These are phyloP conservation scores for Nakazawaea ishiwadae DNA, from an alignment of 805 yeast species.

Conservation along the genomic window DNA sequence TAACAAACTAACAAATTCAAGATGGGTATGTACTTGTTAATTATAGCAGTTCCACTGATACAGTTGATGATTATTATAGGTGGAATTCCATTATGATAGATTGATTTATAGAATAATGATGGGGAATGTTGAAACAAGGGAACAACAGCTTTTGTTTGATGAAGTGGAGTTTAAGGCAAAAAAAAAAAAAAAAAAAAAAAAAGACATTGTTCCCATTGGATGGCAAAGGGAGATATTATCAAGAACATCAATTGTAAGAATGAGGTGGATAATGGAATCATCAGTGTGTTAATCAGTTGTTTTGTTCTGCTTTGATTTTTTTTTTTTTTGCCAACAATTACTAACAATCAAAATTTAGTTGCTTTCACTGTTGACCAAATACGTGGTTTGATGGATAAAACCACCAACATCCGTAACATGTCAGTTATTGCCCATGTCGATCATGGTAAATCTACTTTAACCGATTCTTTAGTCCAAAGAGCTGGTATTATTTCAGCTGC, in stretches of 20 bases:
- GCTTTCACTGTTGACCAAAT: conserved; percentile 80
- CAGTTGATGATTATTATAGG: background rate
- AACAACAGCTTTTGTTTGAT: no score
- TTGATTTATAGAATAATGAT: no score
- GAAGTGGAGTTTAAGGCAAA: no score
- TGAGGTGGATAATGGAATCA: no score
- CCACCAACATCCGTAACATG: conserved; percentile 99
- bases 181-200: no score
- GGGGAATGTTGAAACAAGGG: no score
- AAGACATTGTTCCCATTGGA: no score
- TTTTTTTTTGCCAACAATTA: no score
- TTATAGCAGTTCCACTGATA: background rate
- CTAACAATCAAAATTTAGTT: conserved; percentile 24
- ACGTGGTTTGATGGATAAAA: conserved; percentile 99
- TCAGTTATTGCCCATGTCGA: conserved; percentile 99
- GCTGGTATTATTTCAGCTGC: conserved; percentile 99
- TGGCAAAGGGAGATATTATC: no score
- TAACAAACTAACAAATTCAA: conserved; percentile 7
- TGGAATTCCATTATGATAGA: no score
- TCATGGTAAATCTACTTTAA: conserved; percentile 99
- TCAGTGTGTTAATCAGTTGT: background rate
- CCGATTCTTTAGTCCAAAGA: conserved; percentile 98
- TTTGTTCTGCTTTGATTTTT: no score
- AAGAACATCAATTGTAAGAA: no score
- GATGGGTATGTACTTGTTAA: conserved; percentile 13